Evolutionary conservation across 2,329 filamentous ascomycete species (phyloP).

Genomic region (Sclerotinia glacialis): DNA sequence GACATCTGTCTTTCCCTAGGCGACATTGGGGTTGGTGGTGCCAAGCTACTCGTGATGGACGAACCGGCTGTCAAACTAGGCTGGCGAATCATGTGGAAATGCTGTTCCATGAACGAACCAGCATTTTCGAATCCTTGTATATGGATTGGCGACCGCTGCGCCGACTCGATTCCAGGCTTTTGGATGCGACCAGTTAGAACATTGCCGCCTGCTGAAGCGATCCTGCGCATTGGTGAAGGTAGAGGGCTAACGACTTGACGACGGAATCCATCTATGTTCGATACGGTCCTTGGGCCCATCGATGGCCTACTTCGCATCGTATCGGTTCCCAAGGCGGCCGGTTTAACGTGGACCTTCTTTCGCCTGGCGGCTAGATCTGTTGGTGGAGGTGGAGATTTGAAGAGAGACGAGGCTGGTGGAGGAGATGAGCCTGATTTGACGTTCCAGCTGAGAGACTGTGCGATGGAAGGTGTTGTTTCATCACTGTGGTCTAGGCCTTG

Average conservation of each 20-base stretch:
- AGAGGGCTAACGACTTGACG: slow-evolving; percentile 34
- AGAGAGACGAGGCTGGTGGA: slow-evolving; percentile 32
- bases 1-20: slow-evolving; percentile 35
- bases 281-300: slow-evolving; percentile 37
- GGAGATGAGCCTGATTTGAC: slow-evolving; percentile 28
- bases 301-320: slow-evolving; percentile 32
- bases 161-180: slow-evolving; percentile 36
- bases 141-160: slow-evolving; percentile 39
- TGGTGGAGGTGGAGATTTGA: slow-evolving; percentile 37
- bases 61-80: slow-evolving; percentile 32
- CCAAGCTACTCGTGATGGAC: slow-evolving; percentile 37
- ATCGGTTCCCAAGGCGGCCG: slow-evolving; percentile 35
- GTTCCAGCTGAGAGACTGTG: slow-evolving; percentile 27
- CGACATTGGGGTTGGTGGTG: slow-evolving; percentile 39
- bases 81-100: slow-evolving; percentile 32
- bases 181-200: slow-evolving; percentile 36
- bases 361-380: slow-evolving; percentile 37
- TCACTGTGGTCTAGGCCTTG: slow-evolving; percentile 30
- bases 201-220: slow-evolving; percentile 37
- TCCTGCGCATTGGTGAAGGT: slow-evolving; percentile 38
- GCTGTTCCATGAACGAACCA: slow-evolving; percentile 36
- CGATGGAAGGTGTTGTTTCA: slow-evolving; percentile 20
- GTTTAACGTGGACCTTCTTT: slow-evolving; percentile 38
- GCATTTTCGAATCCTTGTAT: slow-evolving; percentile 33
- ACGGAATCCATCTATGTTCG: slow-evolving; percentile 37